Base-by-base conservation (phyloP, 257 asterid genomes). In the Parsonsia alboflavescens region DNA sequence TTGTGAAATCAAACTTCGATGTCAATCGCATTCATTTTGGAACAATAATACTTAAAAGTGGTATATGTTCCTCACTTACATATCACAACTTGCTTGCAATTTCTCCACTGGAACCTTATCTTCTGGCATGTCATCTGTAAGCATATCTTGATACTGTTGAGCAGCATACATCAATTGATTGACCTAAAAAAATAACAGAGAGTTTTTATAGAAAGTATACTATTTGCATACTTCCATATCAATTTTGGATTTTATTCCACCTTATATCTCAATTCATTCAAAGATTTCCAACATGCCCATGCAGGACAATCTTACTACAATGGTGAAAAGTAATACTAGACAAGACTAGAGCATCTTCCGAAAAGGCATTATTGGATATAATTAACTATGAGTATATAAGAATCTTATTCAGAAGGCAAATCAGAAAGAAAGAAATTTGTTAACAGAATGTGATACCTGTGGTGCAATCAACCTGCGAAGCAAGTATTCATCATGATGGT, bases 401-500 rank as follows among this genome's bases (percentile, higher is more conserved):
- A 30, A 16, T 46, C 28, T 12, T 53, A 33, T n/a, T 54, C 41
- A 22, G 13, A 12, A 5, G 11, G 54, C 17, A 30, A n/a, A 7
- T 13, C 2, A 77, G 19, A 10, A 61, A 39, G 52, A 7, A 16
- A 2, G 68, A 1, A 42, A 49, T 21, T 42, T 2, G 30, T 48
- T 48, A 61, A 22, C 44, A 52, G 70, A 63, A 71, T 6, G 65
- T 71, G 50, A 50, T 85, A 90, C 96, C 94, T 82, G 89, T 6
- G 89, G 87, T 71, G 78, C 74, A 77, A 88, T 56, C 77, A 73
- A 75, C 57, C 83, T 57, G 16, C 80, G 88, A 36, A 70, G 82
- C 73, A 89, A 58, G 76, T 72, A 80, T 36, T 88, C 96, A 71
- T 89, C 89, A 13, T 91, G 97, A 75, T 75, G 78, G 58, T 26